Percentiles rank a stretch among this genome's conserved stretches.
These are phyloP conservation scores for Ophiostoma fasciatum DNA, from an alignment of 2,329 filamentous ascomycete species.

Conservation along the genomic window DNA sequence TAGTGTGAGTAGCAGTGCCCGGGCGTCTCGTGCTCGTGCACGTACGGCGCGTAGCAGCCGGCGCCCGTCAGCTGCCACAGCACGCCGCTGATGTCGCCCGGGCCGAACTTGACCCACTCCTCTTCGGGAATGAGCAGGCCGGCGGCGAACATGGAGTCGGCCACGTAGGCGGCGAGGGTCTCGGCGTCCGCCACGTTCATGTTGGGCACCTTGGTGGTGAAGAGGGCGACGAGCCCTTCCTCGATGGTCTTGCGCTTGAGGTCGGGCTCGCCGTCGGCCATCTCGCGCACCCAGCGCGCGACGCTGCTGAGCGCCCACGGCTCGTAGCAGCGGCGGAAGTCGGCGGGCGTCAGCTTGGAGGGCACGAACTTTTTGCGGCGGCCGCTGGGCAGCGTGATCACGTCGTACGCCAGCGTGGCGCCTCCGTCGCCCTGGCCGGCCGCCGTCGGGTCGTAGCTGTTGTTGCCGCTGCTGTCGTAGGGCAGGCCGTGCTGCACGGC, in stretches of 20 bases:
- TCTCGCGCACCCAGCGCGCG: constrained; percentile 68
- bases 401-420: constrained; percentile 52
- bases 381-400: constrained; percentile 68
- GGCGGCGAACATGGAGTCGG: constrained; percentile 64
- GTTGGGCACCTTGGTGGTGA: constrained; percentile 88
- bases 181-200: constrained; percentile 98
- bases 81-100: constrained; percentile 70
- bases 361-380: constrained; percentile 67
- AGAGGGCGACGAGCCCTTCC: constrained; percentile 75
- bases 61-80: constrained; percentile 83
- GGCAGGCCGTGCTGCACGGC: constrained; percentile 32
- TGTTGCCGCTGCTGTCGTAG: constrained; percentile 36
- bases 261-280: constrained; percentile 85
- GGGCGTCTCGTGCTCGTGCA: constrained; percentile 56
- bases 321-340: constrained; percentile 74
- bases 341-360: constrained; percentile 61
- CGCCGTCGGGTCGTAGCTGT: constrained; percentile 39
- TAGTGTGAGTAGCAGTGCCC: constrained; percentile 87
- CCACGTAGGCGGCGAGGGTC: constrained; percentile 61
- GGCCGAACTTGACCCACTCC: constrained; percentile 92
- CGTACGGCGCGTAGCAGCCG: constrained; percentile 76
- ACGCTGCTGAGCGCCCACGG: constrained; percentile 92
- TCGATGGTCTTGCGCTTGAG: constrained; percentile 72
- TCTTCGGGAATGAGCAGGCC: constrained; percentile 75
- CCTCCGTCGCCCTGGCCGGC: no score